A percentile compares a stretch with the other conserved stretches of the same genome.
Evolutionary conservation across 306 rosid species (phyloP).

Genomic region (Quercus wislizeni): DNA sequence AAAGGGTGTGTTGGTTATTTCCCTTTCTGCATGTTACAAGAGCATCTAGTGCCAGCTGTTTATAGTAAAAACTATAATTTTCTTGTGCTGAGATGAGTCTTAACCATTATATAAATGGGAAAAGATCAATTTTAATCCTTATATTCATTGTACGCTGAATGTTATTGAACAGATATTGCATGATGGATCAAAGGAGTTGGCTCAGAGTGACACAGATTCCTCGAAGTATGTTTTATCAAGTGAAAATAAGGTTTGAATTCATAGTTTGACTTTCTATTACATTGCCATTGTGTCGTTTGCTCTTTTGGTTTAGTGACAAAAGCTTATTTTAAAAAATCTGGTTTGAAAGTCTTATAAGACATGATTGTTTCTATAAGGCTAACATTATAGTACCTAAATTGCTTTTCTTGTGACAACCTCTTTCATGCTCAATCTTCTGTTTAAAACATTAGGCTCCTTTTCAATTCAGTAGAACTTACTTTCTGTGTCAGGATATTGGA

Average conservation of each 20-base stretch:
- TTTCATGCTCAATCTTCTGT: background rate
- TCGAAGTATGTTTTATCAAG: conserved; percentile 59
- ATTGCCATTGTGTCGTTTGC: background rate
- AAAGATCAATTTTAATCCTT: conserved; percentile 24
- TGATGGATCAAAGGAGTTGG: conserved; percentile 87
- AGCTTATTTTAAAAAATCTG: background rate
- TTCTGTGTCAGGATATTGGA: conserved; percentile 64
- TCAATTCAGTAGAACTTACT: conserved; percentile 4
- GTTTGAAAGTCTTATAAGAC: conserved; percentile 4
- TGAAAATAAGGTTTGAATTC: conserved; percentile 68
- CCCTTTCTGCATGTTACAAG: conserved; percentile 59
- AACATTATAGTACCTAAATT: background rate
- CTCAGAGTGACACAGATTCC: conserved; percentile 66
- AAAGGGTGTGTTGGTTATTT: conserved; percentile 99
- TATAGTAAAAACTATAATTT: conserved; percentile 20
- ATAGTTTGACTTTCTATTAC: background rate
- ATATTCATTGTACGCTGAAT: conserved; percentile 10
- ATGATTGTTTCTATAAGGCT: background rate
- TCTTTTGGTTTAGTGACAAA: background rate
- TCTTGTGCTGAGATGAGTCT: conserved; percentile 32
- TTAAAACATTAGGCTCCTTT: background rate
- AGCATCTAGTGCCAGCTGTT: conserved; percentile 38
- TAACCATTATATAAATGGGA: background rate
- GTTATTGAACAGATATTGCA: conserved; percentile 64
- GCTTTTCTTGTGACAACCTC: background rate